Evolutionary conservation across 176 grass and related monocot genomes (phyloP).

Genomic region (Lolium multiflorum): DNA sequence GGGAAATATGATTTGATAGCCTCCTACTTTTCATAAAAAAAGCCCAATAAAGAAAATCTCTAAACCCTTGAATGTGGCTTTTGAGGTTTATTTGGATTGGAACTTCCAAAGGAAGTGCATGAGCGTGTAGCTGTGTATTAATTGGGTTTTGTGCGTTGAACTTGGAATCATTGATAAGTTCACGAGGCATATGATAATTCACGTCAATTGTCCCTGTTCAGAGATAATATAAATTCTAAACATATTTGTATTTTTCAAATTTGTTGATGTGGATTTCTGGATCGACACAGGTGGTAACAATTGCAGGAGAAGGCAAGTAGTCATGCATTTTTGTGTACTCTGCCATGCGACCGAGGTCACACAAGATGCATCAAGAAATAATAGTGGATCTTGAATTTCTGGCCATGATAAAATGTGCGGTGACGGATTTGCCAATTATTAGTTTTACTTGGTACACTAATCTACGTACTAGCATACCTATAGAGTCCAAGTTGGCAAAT

Average conservation of each 20-base stretch:
- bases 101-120: background rate
- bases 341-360: background rate
- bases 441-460: background rate
- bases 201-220: background rate
- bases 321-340: background rate
- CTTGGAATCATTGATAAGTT: background rate
- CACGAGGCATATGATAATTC: background rate
- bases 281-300: background rate
- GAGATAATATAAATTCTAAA: background rate
- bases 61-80: background rate
- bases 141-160: background rate
- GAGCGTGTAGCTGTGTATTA: background rate
- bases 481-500: background rate
- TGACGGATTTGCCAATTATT: background rate
- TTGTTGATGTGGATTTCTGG: background rate
- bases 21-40: background rate
- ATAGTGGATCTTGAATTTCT: background rate
- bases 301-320: conserved; percentile 6
- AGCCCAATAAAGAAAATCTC: background rate
- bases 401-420: background rate
- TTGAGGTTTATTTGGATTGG: background rate
- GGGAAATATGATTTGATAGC: background rate
- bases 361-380: background rate
- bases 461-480: background rate
- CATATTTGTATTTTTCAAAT: background rate